A percentile compares a stretch with the other conserved stretches of the same genome.
These are phyloP conservation scores for Rhodomyrtus tomentosa DNA, from an alignment of 345 rosid species.

Conservation along the genomic window DNA sequence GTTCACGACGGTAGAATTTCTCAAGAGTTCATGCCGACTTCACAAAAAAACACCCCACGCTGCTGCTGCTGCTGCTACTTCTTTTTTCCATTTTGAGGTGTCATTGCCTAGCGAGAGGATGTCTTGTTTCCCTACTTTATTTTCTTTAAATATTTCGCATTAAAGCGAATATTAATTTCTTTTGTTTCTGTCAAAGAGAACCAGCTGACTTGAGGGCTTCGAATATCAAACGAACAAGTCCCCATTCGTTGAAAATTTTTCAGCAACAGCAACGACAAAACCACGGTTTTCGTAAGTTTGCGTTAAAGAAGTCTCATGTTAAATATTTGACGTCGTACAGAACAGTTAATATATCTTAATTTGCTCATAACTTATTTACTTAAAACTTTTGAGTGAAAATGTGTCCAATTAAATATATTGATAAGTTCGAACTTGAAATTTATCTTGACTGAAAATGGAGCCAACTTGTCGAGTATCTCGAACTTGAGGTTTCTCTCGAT, in stretches of 20 bases:
- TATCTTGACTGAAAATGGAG: no score
- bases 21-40: rapidly evolving
- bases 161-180: not conserved
- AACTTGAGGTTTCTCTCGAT: no score
- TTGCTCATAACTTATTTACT: no score
- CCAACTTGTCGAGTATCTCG: no score
- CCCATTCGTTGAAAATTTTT: not conserved
- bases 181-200: not conserved
- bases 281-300: no score
- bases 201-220: not conserved
- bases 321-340: no score
- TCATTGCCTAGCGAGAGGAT: not conserved
- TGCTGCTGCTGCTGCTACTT: not conserved
- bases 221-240: not conserved
- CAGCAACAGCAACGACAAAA: not conserved
- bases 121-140: not conserved
- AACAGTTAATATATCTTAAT: no score
- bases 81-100: not conserved
- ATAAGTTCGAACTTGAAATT: no score
- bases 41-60: not conserved
- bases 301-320: no score
- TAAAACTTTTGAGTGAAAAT: no score
- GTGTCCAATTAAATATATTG: no score
- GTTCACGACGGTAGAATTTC: not conserved
- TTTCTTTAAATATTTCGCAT: not conserved